Evolutionary conservation across 176 grass and related monocot genomes (phyloP), one percentile per base, ranked within the genome.

Genomic region (Zizania latifolia): DNA sequence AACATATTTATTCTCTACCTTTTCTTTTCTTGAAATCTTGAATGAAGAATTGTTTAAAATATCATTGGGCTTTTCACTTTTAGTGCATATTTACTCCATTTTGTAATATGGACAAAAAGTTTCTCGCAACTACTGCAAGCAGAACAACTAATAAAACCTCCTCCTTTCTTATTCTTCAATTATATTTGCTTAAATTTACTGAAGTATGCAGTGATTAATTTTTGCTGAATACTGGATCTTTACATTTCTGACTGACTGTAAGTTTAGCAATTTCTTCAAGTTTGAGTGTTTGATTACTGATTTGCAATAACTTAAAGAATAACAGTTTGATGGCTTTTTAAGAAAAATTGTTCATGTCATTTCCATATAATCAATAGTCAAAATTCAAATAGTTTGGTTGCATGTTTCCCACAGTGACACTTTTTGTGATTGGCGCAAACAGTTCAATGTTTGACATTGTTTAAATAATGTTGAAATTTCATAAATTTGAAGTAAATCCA

Each of bases 181-280:
- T 74, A 8, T 50, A n/a, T 74, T 65, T 67, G 16, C 40, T 50
- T 53, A 31, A 58, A 41, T 57, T 74, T 31, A 73, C 79, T 13
- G 19, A 35, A 35, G 37, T 58, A 45, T 65, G 39, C 30, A 63
- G 8, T 44, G 58, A 48, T 69, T 73, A 8, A 0, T 19, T 61
- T 10, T 48, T 56, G n/a, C 24, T 53, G 11, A 40, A 34, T 57
- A 53, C 44, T 68, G n/a, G 24, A 29, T 1, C 16, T 58, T 64
- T 17, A 62, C 46, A 21, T 62, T 55, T 0, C 36, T 72, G 34
- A 41, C 7, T 43, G 33, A 64, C 21, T 54, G 17, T 75, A 43
- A 85, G 28, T 28, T 32, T 70, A 23, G 24, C 30, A 62, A 10
- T 41, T 69, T 60, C 3, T 56, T 37, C 21, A n/a, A n/a, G n/a